A percentile compares a stretch with the other conserved stretches of the same genome.
Evolutionary conservation across 1,284 basidiomycete genomes (phyloP).

Genomic region (Baeospora myosura): DNA sequence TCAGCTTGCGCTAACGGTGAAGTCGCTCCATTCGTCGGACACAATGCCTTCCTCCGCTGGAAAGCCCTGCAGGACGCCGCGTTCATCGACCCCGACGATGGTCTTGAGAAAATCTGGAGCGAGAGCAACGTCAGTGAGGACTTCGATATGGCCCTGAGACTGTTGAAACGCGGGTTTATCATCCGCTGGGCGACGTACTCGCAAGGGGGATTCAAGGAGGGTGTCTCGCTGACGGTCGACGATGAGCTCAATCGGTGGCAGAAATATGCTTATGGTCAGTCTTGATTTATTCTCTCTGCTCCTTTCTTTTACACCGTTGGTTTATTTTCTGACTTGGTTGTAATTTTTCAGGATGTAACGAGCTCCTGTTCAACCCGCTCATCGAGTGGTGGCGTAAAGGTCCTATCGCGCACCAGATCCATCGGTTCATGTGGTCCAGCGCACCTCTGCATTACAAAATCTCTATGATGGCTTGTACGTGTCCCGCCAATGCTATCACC

Average conservation of each 20-base stretch:
- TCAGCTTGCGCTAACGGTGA: constrained; percentile 68
- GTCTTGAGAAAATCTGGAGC: constrained; percentile 62
- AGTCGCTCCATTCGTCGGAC: constrained; percentile 80
- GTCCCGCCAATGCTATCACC: constrained; percentile 1
- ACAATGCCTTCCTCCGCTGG: constrained; percentile 85
- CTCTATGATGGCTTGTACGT: constrained; percentile 66
- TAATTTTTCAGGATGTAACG: too few species aligned
- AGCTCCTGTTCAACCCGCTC: constrained; percentile 61
- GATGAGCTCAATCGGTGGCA: constrained; percentile 83
- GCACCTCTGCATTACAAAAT: constrained; percentile 81
- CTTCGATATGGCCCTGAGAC: constrained; percentile 62
- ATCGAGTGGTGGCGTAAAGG: constrained; percentile 64
- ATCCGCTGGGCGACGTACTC: constrained; percentile 81
- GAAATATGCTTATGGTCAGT: constrained; percentile 33
- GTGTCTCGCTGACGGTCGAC: constrained; percentile 76
- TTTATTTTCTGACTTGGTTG: not conserved
- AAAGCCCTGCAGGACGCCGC: constrained; percentile 74
- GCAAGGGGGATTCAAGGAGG: constrained; percentile 77
- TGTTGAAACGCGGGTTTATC: constrained; percentile 21
- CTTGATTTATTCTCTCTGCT: constrained; percentile 8
- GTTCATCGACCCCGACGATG: constrained; percentile 62
- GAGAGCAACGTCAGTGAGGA: constrained; percentile 81
- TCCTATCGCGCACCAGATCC: constrained; percentile 67
- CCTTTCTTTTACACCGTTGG: not conserved
- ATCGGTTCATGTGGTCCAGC: constrained; percentile 65